Conservation (phyloP, 306 rosid species). For the Ammopiptanthus mongolicus region DNA sequence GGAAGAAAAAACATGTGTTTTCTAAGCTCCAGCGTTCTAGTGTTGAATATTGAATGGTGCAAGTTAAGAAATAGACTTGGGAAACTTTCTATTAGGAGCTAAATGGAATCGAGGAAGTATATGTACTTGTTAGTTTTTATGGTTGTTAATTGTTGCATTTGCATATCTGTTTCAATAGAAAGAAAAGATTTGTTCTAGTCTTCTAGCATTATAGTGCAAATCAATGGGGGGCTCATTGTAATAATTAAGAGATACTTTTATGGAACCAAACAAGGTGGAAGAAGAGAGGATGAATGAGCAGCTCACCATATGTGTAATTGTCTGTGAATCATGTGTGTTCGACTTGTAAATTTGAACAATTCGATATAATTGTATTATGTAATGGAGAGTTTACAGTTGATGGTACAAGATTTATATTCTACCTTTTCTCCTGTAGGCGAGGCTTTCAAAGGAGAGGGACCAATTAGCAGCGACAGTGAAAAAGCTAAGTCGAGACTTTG, state of each 20-base stretch:
- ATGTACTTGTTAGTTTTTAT: neutral
- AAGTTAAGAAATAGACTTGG: neutral
- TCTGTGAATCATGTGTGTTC: neutral
- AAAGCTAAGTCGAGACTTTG: conserved; percentile 77
- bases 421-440: conserved; percentile 38
- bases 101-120: neutral
- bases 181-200: neutral
- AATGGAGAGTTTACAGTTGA: neutral
- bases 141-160: neutral
- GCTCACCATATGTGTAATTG: neutral
- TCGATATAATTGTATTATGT: neutral
- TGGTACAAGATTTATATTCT: neutral
- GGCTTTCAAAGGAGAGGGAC: conserved; percentile 70
- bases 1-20: neutral
- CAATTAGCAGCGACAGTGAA: conserved; percentile 59
- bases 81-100: neutral
- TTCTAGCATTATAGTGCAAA: neutral
- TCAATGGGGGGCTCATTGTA: neutral
- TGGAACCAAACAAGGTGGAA: neutral
- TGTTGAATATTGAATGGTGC: neutral
- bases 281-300: neutral
- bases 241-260: neutral
- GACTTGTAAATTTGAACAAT: neutral
- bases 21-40: neutral
- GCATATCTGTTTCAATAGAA: neutral